Evolutionary conservation across 139 green algal genomes (phyloP).

Genomic region (Raphidocelis subcapitata): DNA sequence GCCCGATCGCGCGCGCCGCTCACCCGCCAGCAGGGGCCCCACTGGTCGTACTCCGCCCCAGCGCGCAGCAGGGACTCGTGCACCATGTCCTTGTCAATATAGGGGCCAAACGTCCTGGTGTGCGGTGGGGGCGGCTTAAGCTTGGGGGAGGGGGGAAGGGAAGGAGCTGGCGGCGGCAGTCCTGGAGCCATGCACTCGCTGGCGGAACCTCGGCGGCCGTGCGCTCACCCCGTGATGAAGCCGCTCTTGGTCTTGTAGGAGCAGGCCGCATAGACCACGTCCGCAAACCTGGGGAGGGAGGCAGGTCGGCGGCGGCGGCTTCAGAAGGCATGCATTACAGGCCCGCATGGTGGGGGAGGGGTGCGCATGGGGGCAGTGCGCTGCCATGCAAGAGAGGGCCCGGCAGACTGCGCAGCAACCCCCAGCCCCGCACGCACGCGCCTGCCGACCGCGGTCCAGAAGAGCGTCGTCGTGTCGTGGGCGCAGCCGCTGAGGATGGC

Average conservation of each 20-base stretch:
- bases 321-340: no score
- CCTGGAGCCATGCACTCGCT: background rate
- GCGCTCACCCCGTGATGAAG: conserved; percentile 24
- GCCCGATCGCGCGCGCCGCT: background rate
- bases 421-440: no score
- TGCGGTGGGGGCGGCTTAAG: background rate
- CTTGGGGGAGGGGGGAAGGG: background rate
- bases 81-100: background rate
- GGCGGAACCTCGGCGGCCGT: background rate
- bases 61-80: conserved; percentile 21
- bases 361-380: no score
- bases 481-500: conserved; percentile 13
- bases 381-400: no score
- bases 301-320: no score
- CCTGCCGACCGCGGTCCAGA: no score
- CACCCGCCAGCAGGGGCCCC: conserved; percentile 18
- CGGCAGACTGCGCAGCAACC: no score
- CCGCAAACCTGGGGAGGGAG: no score
- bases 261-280: conserved; percentile 18
- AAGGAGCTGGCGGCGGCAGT: background rate
- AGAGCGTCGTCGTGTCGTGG: conserved; percentile 6
- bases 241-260: conserved; percentile 22
- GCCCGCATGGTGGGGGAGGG: no score
- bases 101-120: background rate
- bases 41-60: conserved; percentile 21